These are phyloP conservation scores for Sporobolomyces roseus DNA, from an alignment of 768 basidiomycete genomes.

Conservation along the genomic window DNA sequence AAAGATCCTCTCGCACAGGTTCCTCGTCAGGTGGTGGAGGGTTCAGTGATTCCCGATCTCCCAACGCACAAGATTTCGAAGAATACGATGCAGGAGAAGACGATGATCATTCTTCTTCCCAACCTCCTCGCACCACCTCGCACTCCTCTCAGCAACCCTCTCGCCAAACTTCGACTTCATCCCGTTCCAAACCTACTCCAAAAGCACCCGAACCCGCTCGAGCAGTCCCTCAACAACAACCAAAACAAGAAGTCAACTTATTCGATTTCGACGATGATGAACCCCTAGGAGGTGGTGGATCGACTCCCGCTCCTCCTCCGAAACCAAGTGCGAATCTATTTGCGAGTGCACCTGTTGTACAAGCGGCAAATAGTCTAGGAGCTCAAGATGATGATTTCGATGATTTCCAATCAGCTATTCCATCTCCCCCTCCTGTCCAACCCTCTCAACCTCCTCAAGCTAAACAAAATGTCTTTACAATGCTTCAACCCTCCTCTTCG, in stretches of 20 bases:
- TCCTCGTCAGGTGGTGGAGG: slow-evolving; percentile 8
- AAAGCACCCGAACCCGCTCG: not conserved
- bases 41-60: slow-evolving; percentile 38
- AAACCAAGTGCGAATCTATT: slow-evolving; percentile 38
- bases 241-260: slow-evolving; percentile 64
- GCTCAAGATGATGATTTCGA: slow-evolving; percentile 52
- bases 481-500: not conserved
- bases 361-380: slow-evolving; percentile 45
- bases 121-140: slow-evolving; percentile 1
- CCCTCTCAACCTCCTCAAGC: not conserved
- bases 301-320: slow-evolving; percentile 47
- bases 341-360: slow-evolving; percentile 44
- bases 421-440: slow-evolving; percentile 25
- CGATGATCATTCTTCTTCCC: slow-evolving; percentile 57
- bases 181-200: not conserved
- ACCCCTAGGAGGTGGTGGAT: slow-evolving; percentile 39
- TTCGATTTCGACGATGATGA: slow-evolving; percentile 75
- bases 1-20: not conserved
- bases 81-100: slow-evolving; percentile 93
- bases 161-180: not conserved
- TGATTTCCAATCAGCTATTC: slow-evolving; percentile 51
- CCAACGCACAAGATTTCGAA: slow-evolving; percentile 61
- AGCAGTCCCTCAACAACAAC: slow-evolving; percentile 22
- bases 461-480: slow-evolving; percentile 7
- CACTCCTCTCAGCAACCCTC: not conserved